phyloP scores from a whole-genome alignment of 257 asterid genomes.

The Galeopsis tetrahit region DNA sequence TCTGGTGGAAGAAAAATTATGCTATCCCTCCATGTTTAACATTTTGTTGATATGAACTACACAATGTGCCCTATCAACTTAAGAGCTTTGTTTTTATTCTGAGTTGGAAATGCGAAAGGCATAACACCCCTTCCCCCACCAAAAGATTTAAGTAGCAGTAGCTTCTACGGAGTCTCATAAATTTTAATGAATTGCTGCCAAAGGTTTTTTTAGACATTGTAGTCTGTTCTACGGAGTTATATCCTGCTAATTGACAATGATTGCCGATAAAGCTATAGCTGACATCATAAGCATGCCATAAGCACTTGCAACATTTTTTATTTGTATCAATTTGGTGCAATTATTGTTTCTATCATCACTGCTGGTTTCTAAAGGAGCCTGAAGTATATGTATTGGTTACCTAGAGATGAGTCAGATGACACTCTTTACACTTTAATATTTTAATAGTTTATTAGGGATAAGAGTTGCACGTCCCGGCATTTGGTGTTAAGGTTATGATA shows the following conservation, averaged over 20 bases:
- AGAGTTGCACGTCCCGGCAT: not conserved
- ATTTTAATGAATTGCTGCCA: slow-evolving; percentile 1
- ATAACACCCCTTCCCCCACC: not conserved
- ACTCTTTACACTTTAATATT: not conserved
- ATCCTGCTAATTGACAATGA: not conserved
- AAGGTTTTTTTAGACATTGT: not conserved
- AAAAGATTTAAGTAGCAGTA: not conserved
- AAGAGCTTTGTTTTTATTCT: not conserved
- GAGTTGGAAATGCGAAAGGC: slow-evolving; percentile 11
- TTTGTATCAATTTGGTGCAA: not conserved
- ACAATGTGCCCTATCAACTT: slow-evolving; percentile 21
- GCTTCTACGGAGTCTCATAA: not conserved
- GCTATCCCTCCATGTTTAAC: slow-evolving; percentile 6
- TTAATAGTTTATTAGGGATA: slow-evolving; percentile 8
- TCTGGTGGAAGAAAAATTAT: not conserved
- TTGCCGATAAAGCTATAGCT: not conserved
- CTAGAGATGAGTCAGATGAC: not conserved
- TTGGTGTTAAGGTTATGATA: not conserved
- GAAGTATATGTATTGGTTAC: not conserved
- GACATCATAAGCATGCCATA: slow-evolving; percentile 2
- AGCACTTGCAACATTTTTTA: not conserved
- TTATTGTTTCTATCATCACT: not conserved
- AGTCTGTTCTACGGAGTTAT: not conserved
- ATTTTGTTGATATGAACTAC: not conserved
- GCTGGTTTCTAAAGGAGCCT: not conserved